Conservation (phyloP, 805 yeast genomes). For the Phaffomyces antillensis region DNA sequence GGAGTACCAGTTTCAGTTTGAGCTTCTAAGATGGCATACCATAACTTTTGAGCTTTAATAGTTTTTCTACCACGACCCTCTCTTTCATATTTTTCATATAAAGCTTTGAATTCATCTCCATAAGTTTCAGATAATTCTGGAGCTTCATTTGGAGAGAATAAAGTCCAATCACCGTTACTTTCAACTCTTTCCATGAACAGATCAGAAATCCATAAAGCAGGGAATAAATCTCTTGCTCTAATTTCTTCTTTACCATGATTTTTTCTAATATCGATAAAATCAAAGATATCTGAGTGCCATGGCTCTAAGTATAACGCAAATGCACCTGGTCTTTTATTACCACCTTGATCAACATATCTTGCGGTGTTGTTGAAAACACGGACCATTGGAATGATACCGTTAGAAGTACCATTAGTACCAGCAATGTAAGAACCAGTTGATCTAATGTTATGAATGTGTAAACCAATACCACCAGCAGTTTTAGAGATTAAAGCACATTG, state of each 20-base stretch:
- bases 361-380: constrained; percentile 95
- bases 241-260: constrained; percentile 93
- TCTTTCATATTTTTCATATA: constrained; percentile 67
- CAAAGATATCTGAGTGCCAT: constrained; percentile 93
- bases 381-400: constrained; percentile 93
- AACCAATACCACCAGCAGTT: constrained; percentile 93
- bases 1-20: constrained; percentile 98
- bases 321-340: constrained; percentile 97
- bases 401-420: constrained; percentile 88
- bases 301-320: constrained; percentile 92
- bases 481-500: constrained; percentile 87
- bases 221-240: constrained; percentile 88
- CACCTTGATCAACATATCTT: constrained; percentile 96
- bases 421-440: constrained; percentile 82
- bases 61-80: constrained; percentile 59
- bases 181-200: constrained; percentile 90
- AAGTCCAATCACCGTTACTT: constrained; percentile 71
- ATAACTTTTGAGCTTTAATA: constrained; percentile 80
- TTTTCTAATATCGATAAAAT: constrained; percentile 77
- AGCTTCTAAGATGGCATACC: constrained; percentile 84
- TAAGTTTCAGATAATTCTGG: constrained; percentile 78
- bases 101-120: constrained; percentile 73
- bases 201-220: constrained; percentile 93
- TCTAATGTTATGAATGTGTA: constrained; percentile 83
- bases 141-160: constrained; percentile 84